A percentile compares a stretch with the other conserved stretches of the same genome.
These are phyloP conservation scores for Sphagnum fallax DNA, from an alignment of 228 moss, liverwort and hornwort genomes.

Conservation along the genomic window DNA sequence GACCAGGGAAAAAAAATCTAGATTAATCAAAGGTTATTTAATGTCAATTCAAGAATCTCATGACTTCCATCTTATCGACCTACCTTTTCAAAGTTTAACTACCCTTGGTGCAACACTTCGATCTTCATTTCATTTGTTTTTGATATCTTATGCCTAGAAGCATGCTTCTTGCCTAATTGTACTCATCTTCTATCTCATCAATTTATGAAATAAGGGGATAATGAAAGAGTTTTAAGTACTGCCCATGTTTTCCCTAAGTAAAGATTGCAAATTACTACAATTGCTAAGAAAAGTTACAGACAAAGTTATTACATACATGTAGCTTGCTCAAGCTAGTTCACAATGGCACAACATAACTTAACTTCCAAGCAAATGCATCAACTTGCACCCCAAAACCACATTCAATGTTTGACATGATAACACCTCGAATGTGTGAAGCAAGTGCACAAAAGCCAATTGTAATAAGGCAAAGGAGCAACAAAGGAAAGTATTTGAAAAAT, in stretches of 20 bases:
- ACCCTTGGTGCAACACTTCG: no score
- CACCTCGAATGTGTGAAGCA: neutral
- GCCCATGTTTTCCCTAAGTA: neutral
- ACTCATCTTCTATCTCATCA: no score
- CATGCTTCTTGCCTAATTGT: no score
- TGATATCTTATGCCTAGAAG: no score
- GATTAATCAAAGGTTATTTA: no score
- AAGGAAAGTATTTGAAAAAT: neutral
- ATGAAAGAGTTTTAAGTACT: neutral
- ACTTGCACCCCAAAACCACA: conserved; percentile 33
- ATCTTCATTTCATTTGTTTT: no score
- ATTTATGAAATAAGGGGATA: neutral
- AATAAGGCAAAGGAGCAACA: no score
- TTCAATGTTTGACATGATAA: neutral
- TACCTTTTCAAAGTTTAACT: no score
- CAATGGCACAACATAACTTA: conserved; percentile 57
- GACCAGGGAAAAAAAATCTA: no score
- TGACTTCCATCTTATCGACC: no score
- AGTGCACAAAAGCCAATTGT: neutral
- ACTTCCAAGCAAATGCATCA: conserved; percentile 76
- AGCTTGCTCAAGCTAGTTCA: conserved; percentile 90
- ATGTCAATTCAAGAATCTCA: no score
- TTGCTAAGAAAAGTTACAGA: no score
- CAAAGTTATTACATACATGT: conserved; percentile 33
- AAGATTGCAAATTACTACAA: neutral